Base-by-base conservation (phyloP, 2,329 filamentous ascomycete species). In the Dissoconium aciculare region DNA sequence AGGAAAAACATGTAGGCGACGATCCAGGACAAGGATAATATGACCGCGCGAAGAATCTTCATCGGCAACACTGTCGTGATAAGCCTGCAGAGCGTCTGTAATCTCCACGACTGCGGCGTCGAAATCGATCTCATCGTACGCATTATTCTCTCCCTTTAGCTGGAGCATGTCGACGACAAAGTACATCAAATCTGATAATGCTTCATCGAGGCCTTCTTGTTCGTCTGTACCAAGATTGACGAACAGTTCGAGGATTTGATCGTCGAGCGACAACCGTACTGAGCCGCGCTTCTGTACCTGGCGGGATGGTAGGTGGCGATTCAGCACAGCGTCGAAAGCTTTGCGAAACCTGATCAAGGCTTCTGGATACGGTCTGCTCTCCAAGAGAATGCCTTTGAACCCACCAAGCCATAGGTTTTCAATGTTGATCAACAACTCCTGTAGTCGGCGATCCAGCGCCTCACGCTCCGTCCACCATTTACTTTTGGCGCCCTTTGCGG, bases 111-210 rank as follows among this genome's bases (percentile, higher is more conserved):
- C 74, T 71, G 98, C 91, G 27, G 67, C 61, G 44, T 98, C 89
- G 50, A 95, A 92, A 54, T 95, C 87, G 39, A 98, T 81, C 58
- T 98, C 89, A 45, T 98, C 89, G 55, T 94, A 94, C 0, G 91
- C 89, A 50, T 95, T 98, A 28, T 75, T 71, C 57, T 98, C 91
- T 11, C 89, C 89, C 44, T 93, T 82, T 55, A 98, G 95, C 52
- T 95, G 89, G 3, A 98, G 64, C 30, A 95, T 85, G 47, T 98
- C 89, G 4, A 98, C 77, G 1, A 95, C 80, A 51, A 95, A 95
- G 57, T 94, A 95, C 3, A 98, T 68, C 15, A 98, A 62, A 51
- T 98, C 89, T 43, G 78, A 83, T n/a, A 98, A 60, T 0, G 78
- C 73, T 47, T 95, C 87, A 40, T 95, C 87, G 13, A 91, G 67